Evolutionary conservation across 345 rosid species (phyloP), one percentile per base, ranked within the genome.

Genomic region (Pistacia integerrima): DNA sequence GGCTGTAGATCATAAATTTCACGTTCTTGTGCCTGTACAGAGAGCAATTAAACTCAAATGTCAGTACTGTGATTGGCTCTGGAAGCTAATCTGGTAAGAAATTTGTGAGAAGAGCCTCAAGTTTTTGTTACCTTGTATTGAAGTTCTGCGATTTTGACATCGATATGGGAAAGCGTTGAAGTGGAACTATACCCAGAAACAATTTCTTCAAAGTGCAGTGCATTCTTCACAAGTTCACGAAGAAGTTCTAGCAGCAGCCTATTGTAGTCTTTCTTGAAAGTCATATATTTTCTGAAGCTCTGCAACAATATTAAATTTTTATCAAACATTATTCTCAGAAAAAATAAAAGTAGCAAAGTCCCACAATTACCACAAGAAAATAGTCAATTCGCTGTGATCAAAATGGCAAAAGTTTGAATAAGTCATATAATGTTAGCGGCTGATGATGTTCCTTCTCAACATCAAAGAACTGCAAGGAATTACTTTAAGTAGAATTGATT

Each of bases 261-360:
- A 77, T 92, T 89, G 85, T 79, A 93, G 72, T 96, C 99, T 84
- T 89, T 96, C 89, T 93, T 96, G 79, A 87, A 92, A 17, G 99
- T 90, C 69, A 96, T 90, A 78, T 93, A 96, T 85, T 89, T 86
- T 77, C 92, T 90, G 87, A 96, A 96, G 86, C 89, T 93, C 99
- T 96, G 97, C 71, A 85, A 73, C 11, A 67, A 69, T 22, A 55
- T n/a, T 60, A 68, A 51, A 65, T 28, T 49, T 51, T 59, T 41
- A 7, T 64, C 67, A 71, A 28, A 6, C 58, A 38, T 8, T 9
- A 36, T 61, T 35, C 36, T 35, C 60, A 51, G 54, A n/a, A 56
- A 64, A 46, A 51, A 67, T 33, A 33, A 46, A 17, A 11, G 25
- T 4, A 56, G 3, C 18, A n/a, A 36, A 11, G 30, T 35, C 8